A percentile compares a stretch with the other conserved stretches of the same genome.
phyloP scores from a whole-genome alignment of 768 basidiomycete genomes.

The Boletus bicolor region DNA sequence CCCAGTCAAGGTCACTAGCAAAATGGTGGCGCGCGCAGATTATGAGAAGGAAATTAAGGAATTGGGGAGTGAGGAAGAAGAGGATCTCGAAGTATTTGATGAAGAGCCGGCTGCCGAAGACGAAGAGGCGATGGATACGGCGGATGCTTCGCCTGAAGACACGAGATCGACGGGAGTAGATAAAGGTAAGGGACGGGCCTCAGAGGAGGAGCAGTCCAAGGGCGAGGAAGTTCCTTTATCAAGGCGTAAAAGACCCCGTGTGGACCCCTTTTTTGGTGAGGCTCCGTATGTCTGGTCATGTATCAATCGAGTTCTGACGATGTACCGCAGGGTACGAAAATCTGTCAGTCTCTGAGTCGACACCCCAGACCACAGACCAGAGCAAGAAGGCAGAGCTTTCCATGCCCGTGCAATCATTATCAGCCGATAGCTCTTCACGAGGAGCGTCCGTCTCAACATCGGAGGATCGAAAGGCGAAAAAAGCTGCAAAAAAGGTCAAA shows the following conservation, averaged over 20 bases:
- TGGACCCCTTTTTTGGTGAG: slow-evolving; percentile 69
- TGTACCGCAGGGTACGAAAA: slow-evolving; percentile 33
- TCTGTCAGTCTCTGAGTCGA: not conserved
- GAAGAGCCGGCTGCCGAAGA: slow-evolving; percentile 16
- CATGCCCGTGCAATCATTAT: not conserved
- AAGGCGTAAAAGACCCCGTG: slow-evolving; percentile 49
- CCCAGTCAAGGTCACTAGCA: slow-evolving; percentile 59
- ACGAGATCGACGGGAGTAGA: slow-evolving; percentile 4
- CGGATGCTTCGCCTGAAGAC: slow-evolving; percentile 2
- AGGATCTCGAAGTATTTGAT: slow-evolving; percentile 37
- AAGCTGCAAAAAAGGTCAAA: slow-evolving; percentile 34
- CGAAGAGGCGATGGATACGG: slow-evolving; percentile 8
- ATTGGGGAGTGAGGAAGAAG: slow-evolving; percentile 40
- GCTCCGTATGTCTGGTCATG: not conserved
- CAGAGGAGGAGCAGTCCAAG: slow-evolving; percentile 19
- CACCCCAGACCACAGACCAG: not conserved
- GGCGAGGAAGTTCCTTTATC: slow-evolving; percentile 13
- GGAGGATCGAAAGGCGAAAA: slow-evolving; percentile 25
- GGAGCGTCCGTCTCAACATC: slow-evolving; percentile 21
- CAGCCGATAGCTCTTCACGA: slow-evolving; percentile 11
- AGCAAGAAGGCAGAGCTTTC: slow-evolving; percentile 10
- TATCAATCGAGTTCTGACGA: not conserved
- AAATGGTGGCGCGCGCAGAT: slow-evolving; percentile 68
- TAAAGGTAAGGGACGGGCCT: slow-evolving; percentile 40
- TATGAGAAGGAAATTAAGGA: slow-evolving; percentile 58